phyloP scores from a whole-genome alignment of 176 grass and related monocot species.

The Zoysia japonica region DNA sequence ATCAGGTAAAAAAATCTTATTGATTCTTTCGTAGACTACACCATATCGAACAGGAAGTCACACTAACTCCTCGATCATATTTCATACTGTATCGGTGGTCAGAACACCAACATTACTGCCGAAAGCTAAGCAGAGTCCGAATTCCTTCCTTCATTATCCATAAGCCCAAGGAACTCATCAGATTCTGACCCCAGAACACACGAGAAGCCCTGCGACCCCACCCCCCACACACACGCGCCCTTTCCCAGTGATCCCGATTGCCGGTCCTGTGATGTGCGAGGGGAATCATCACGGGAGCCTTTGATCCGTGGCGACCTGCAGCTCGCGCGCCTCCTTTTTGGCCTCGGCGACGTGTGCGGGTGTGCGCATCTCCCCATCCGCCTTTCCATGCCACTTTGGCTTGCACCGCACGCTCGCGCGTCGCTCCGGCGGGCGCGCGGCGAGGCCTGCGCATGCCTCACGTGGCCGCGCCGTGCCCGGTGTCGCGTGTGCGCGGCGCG shows the following conservation, averaged over 20 bases:
- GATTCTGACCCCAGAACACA: not conserved
- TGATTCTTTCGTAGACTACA: no score
- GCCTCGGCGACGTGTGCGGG: not conserved
- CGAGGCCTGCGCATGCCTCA: not conserved
- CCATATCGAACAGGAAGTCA: no score
- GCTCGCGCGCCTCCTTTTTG: not conserved
- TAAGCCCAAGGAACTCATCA: not conserved
- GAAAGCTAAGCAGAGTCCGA: not conserved
- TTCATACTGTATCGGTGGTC: no score
- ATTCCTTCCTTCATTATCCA: not conserved
- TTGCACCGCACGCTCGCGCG: not conserved
- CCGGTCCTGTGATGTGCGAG: not conserved
- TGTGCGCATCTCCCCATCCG: not conserved
- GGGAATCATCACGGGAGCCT: not conserved
- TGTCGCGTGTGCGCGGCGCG: no score
- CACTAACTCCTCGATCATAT: no score
- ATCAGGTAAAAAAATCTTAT: no score
- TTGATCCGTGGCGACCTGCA: not conserved
- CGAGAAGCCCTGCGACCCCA: not conserved
- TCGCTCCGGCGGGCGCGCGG: not conserved
- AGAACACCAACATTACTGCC: no score
- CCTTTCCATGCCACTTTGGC: not conserved
- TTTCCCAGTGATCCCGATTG: not conserved
- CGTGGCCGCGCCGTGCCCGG: not conserved
- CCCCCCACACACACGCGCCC: not conserved